Conservation (phyloP, 176 grass and related monocot genomes). For the Tillandsia fasciculata region DNA sequence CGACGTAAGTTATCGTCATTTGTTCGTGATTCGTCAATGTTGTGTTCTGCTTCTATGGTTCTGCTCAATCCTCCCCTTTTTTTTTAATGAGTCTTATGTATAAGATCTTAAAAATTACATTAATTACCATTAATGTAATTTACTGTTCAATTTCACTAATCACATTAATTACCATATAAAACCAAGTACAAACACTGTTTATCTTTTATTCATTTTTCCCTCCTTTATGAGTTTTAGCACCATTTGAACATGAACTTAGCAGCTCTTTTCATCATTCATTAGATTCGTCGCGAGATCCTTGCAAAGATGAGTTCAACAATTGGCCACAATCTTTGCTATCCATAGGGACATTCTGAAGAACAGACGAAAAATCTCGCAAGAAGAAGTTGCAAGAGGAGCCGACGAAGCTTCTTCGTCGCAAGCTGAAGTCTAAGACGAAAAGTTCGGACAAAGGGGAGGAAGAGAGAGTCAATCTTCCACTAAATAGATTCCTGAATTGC, state of each 20-base stretch:
- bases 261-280: background rate
- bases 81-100: background rate
- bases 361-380: too few relatives aligned
- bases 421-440: conserved; percentile 7
- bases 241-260: background rate
- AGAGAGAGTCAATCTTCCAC: conserved; percentile 18
- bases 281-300: conserved; percentile 3
- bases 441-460: conserved; percentile 10
- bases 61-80: background rate
- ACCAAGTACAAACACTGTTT: background rate
- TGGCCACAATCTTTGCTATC: conserved; percentile 34
- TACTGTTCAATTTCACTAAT: background rate
- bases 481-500: conserved; percentile 28
- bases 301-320: conserved; percentile 11
- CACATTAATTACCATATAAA: background rate
- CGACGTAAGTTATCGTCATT: conserved; percentile 26
- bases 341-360: conserved; percentile 50
- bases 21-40: background rate
- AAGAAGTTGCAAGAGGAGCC: conserved; percentile 38
- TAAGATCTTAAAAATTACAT: too few relatives aligned
- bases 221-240: background rate
- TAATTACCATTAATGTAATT: too few relatives aligned
- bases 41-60: background rate
- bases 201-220: background rate
- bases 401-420: conserved; percentile 16